Evolutionary conservation across 768 basidiomycete species (phyloP).

Genomic region (Russula sp.): DNA sequence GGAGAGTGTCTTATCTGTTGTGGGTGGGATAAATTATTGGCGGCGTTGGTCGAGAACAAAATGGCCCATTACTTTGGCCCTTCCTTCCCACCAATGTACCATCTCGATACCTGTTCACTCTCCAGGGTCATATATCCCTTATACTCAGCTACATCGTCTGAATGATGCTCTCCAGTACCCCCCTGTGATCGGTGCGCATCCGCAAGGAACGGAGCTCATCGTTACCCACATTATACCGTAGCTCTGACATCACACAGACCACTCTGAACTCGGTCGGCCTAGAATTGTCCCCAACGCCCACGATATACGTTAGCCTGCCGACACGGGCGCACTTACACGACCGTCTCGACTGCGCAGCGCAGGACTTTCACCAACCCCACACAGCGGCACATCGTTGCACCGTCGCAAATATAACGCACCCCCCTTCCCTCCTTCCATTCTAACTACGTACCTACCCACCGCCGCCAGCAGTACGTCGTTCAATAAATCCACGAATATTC

Average conservation of each 20-base stretch:
- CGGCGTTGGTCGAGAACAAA: neutral
- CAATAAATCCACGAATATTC: constrained; percentile 77
- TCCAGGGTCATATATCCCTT: neutral
- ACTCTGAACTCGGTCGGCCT: neutral
- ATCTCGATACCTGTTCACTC: neutral
- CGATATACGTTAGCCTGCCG: neutral
- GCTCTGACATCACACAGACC: neutral
- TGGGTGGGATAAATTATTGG: neutral
- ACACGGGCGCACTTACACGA: neutral
- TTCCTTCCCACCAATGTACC: neutral
- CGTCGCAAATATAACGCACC: neutral
- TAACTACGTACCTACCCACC: neutral
- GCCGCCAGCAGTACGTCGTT: constrained; percentile 53
- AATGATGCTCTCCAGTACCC: neutral
- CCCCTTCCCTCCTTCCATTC: neutral
- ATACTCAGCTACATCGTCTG: neutral
- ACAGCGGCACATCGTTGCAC: neutral
- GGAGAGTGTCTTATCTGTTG: constrained; percentile 7
- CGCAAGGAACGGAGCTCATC: neutral
- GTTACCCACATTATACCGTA: neutral
- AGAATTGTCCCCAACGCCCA: neutral
- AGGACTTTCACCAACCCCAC: neutral
- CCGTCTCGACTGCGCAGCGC: neutral
- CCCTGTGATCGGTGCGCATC: neutral
- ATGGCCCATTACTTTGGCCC: neutral